A percentile compares a stretch with the other conserved stretches of the same genome.
phyloP scores from a whole-genome alignment of 2,329 filamentous ascomycete genomes.

The Pseudonectria buxi region DNA sequence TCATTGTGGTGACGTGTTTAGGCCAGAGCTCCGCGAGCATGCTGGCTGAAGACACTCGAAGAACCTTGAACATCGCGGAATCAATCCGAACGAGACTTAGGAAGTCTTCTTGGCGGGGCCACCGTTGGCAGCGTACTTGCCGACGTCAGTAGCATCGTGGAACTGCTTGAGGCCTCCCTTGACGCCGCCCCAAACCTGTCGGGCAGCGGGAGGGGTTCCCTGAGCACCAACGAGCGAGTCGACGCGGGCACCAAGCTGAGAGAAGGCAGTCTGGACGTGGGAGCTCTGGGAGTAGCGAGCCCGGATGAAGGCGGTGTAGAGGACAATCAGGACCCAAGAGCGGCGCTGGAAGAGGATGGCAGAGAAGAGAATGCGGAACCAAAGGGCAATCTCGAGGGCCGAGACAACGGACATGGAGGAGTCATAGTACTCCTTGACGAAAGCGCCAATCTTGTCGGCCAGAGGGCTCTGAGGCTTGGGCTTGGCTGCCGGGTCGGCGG shows the following conservation, averaged over 20 bases:
- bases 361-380: slow-evolving; percentile 73
- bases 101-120: slow-evolving; percentile 44
- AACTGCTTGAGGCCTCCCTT: slow-evolving; percentile 70
- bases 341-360: slow-evolving; percentile 83
- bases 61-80: no score
- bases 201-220: slow-evolving; percentile 72
- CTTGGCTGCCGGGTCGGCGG: slow-evolving; percentile 51
- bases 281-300: slow-evolving; percentile 83
- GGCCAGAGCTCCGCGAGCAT: not conserved
- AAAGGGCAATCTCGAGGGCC: slow-evolving; percentile 78
- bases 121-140: slow-evolving; percentile 59
- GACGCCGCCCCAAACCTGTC: slow-evolving; percentile 72
- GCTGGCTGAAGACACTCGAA: no score
- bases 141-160: slow-evolving; percentile 71
- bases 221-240: slow-evolving; percentile 81
- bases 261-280: slow-evolving; percentile 82
- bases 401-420: slow-evolving; percentile 90
- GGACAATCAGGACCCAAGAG: slow-evolving; percentile 76
- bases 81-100: slow-evolving; percentile 17
- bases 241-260: slow-evolving; percentile 63
- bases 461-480: slow-evolving; percentile 47
- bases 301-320: slow-evolving; percentile 91
- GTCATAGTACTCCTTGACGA: slow-evolving; percentile 98
- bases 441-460: slow-evolving; percentile 78
- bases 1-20: slow-evolving; percentile 12